Percentiles rank a stretch among this genome's conserved stretches.
phyloP scores from a whole-genome alignment of 768 basidiomycete species.

The Russula sp. region DNA sequence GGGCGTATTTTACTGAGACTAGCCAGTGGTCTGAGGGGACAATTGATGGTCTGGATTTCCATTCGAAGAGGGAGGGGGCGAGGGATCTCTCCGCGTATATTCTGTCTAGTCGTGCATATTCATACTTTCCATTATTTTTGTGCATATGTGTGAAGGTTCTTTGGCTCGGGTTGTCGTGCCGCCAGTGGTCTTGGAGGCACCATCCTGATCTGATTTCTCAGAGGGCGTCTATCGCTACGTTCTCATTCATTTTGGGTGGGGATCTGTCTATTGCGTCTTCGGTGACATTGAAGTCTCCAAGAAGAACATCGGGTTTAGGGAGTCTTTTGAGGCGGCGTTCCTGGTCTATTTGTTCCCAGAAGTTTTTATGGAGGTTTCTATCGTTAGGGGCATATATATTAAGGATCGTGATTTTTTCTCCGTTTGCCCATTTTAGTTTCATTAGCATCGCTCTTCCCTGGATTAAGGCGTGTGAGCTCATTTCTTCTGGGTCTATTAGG shows the following conservation, averaged over 20 bases:
- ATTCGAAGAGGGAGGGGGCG: not conserved
- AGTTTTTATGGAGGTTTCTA: not conserved
- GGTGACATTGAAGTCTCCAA: conserved; percentile 4
- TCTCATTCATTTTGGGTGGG: not conserved
- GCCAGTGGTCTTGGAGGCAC: not conserved
- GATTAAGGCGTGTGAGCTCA: rapidly evolving
- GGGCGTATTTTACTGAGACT: not conserved
- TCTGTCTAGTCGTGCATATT: not conserved
- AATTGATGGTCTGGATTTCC: not conserved
- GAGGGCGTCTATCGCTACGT: not conserved
- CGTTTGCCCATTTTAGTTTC: conserved; percentile 16
- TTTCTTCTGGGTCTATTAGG: not conserved
- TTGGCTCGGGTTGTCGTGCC: not conserved
- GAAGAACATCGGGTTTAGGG: not conserved
- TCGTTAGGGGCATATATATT: conserved; percentile 24
- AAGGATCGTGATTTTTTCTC: not conserved
- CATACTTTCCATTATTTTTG: too few relatives aligned
- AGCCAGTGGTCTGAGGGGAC: not conserved
- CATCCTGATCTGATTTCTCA: not conserved
- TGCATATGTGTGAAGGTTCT: not conserved
- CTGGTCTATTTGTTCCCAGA: conserved; percentile 12
- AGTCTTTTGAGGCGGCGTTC: too few relatives aligned
- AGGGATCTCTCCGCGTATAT: not conserved
- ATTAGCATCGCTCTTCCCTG: not conserved
- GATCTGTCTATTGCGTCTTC: conserved; percentile 3